Base-by-base conservation (phyloP, 352 stramenopile genomes). In the Pythium sp. region DNA sequence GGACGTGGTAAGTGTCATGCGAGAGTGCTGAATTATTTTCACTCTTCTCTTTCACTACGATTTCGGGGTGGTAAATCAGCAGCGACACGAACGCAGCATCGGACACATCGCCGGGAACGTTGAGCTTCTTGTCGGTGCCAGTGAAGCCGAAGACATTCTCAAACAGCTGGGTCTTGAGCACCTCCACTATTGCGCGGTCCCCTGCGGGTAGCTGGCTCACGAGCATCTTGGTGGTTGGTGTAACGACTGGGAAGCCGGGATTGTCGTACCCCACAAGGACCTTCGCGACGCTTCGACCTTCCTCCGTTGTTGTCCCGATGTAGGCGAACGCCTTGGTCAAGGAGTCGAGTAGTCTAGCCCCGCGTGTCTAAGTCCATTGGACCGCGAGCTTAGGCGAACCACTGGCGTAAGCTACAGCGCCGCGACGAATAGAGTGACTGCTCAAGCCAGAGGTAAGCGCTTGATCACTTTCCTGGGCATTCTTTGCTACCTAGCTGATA, bases 251-350 rank as follows among this genome's bases (percentile, higher is more conserved):
- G 61, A 70, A 59, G 49, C 70, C 36, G 28, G 64, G 64, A 3
- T 60, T 24, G 15, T 47, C 1, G 38, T 75, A 75, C 0, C n/a
- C 72, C 14, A 46, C 65, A 4, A 75, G 30, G 1, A 71, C 65
- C 47, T 76, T 74, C 0, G 24, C 70, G 3, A 76, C 67, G 11
- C 61, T 62, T 18, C 76, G 64, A 54, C 72, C 70, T 20, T 72
- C 73, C 1, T 47, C 34, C 46, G 61, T 67, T 5, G 59, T 73
- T 3, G 36, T 69, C 32, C 66, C 69, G 56, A 77, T 80, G 59
- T 75, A n/a, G n/a, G n/a, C n/a, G n/a, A n/a, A 75, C 0, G 62
- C 59, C 22, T 78, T 73, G 2, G 62, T 70, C 3, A 69, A 60
- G 0, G 62, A 75, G 4, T 69, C 69, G 2, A 72, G 46, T 3